These are phyloP conservation scores for Aspergillus pseudoterreus DNA, from an alignment of 2,329 filamentous ascomycete genomes.

Conservation along the genomic window DNA sequence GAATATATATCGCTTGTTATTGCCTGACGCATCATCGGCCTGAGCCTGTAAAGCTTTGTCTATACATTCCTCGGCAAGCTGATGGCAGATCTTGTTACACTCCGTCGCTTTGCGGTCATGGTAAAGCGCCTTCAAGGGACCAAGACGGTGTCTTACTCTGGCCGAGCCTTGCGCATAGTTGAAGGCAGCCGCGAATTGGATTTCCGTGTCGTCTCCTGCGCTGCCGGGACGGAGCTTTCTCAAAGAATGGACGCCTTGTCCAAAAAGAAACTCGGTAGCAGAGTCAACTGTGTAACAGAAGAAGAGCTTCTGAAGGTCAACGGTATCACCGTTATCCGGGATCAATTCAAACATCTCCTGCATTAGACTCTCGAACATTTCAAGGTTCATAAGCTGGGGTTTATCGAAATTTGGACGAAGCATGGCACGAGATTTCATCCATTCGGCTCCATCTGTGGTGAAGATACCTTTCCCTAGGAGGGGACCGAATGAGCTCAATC, in stretches of 20 bases:
- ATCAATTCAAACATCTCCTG: conserved; percentile 7
- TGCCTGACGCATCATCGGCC: too few species aligned
- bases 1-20: conserved; percentile 47
- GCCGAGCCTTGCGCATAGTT: conserved; percentile 22
- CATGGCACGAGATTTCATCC: conserved; percentile 11
- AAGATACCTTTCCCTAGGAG: conserved; percentile 22
- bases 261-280: conserved; percentile 66
- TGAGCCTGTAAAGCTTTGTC: conserved; percentile 14
- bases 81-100: conserved; percentile 8
- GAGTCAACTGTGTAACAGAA: conserved; percentile 65
- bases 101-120: conserved; percentile 13
- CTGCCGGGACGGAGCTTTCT: conserved; percentile 6
- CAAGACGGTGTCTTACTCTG: conserved; percentile 25
- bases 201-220: neutral
- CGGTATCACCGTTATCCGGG: conserved; percentile 43
- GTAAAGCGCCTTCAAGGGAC: conserved; percentile 21
- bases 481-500: conserved; percentile 8
- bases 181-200: conserved; percentile 36
- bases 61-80: conserved; percentile 8
- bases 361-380: conserved; percentile 1
- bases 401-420: conserved; percentile 17
- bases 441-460: conserved; percentile 11
- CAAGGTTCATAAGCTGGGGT: conserved; percentile 6
- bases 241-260: conserved; percentile 51
- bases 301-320: conserved; percentile 62